phyloP scores from a whole-genome alignment of 2,329 filamentous ascomycete species.

The Beauveria sp. region DNA sequence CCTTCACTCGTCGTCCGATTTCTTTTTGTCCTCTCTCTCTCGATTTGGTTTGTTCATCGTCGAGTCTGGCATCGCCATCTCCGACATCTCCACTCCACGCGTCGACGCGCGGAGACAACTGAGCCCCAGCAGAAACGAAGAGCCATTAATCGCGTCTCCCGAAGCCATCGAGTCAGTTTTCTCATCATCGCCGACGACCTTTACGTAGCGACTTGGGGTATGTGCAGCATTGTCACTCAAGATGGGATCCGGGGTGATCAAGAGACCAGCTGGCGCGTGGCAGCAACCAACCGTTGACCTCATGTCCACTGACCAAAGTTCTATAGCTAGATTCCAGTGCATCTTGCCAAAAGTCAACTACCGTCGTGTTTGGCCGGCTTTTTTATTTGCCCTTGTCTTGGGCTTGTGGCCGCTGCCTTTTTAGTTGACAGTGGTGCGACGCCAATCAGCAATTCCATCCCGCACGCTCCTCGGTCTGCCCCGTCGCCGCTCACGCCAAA shows the following conservation, averaged over 20 bases:
- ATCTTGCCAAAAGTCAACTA: too few species aligned
- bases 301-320: neutral
- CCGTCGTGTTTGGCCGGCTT: too few species aligned
- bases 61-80: neutral
- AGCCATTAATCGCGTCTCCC: too few species aligned
- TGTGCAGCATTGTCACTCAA: too few species aligned
- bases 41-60: neutral
- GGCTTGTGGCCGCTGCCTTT: neutral
- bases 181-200: too few species aligned
- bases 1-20: too few species aligned
- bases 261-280: too few species aligned
- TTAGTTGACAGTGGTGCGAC: neutral
- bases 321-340: neutral
- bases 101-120: neutral
- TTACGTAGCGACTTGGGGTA: too few species aligned
- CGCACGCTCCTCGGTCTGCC: neutral
- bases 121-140: too few species aligned
- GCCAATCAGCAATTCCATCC: slow-evolving; percentile 4
- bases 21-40: neutral
- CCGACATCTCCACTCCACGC: neutral
- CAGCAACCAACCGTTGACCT: too few species aligned
- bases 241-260: too few species aligned
- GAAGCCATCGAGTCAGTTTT: too few species aligned
- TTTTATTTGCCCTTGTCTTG: neutral
- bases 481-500: neutral